Conservation (phyloP, 352 stramenopile species). For the Blastocystis sp. region DNA sequence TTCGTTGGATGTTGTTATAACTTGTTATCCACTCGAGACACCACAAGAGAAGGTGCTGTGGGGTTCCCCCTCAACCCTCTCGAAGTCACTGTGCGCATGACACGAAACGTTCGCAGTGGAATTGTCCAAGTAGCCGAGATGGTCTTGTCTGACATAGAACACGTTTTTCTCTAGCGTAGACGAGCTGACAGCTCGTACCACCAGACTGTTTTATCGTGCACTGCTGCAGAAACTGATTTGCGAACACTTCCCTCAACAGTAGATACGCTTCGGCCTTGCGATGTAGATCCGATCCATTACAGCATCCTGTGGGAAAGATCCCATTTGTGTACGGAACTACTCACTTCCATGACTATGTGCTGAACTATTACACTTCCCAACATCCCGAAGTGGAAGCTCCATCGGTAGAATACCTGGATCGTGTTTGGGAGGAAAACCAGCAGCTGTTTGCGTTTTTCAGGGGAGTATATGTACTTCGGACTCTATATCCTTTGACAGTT, state of each 20-base stretch:
- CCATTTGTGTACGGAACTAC: neutral
- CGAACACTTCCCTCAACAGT: conserved; percentile 10
- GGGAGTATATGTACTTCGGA: conserved; percentile 1
- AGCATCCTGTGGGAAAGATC: neutral
- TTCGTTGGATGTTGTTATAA: conserved; percentile 56
- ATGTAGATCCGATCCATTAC: neutral
- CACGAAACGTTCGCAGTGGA: neutral
- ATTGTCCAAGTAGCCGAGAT: neutral
- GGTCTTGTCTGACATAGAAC: neutral
- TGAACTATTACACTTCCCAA: neutral
- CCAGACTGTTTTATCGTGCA: neutral
- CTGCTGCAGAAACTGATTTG: conserved; percentile 26
- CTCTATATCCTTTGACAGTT: conserved; percentile 11
- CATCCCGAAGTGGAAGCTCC: neutral
- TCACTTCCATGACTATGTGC: neutral
- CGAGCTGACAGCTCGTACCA: neutral
- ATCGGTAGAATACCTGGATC: neutral
- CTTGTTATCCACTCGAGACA: neutral
- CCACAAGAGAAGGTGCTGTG: neutral
- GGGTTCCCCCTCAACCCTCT: conserved; percentile 17
- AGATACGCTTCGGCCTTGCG: neutral
- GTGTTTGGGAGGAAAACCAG: neutral
- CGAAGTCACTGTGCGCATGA: neutral
- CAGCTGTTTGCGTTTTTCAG: neutral
- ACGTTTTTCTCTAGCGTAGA: neutral